Evolutionary conservation across 139 green algal genomes (phyloP).

Genomic region (Volvox africanus): DNA sequence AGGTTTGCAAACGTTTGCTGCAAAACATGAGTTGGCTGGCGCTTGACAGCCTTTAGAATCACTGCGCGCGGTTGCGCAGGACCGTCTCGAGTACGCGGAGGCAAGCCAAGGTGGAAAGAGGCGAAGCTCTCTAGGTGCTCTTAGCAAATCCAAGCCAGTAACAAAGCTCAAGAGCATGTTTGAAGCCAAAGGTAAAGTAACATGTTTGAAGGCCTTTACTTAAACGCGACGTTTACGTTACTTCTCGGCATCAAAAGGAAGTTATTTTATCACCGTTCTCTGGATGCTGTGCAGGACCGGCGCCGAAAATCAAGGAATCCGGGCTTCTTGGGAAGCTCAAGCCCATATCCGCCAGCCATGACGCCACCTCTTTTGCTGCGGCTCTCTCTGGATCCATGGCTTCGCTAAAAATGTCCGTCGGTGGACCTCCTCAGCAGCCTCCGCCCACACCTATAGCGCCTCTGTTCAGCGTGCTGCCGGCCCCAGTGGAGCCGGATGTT

Average conservation of each 20-base stretch:
- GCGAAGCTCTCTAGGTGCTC: conserved; percentile 22
- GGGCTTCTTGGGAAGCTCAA: conserved; percentile 25
- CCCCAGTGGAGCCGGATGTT: not conserved
- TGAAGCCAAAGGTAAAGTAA: conserved; percentile 29
- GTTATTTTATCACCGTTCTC: too few relatives aligned
- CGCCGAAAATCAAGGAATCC: conserved; percentile 21
- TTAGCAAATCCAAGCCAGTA: conserved; percentile 21
- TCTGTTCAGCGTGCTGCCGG: not conserved
- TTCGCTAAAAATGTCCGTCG: conserved; percentile 2
- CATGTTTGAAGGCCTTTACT: too few relatives aligned
- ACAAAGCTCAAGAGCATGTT: conserved; percentile 45
- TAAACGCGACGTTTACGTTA: too few relatives aligned
- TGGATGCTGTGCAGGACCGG: not conserved
- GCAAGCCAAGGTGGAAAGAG: conserved; percentile 31
- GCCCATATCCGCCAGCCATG: conserved; percentile 36
- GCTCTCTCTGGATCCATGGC: not conserved
- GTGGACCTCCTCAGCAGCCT: not conserved
- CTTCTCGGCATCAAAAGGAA: too few relatives aligned
- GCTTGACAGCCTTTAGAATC: not conserved
- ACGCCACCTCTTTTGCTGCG: not conserved
- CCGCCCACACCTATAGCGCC: conserved; percentile 1
- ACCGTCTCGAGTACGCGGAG: not conserved
- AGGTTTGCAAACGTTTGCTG: not conserved
- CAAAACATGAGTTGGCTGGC: not conserved
- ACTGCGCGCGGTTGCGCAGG: not conserved